Evolutionary conservation across 2,329 filamentous ascomycete species (phyloP).

Genomic region (Apiospora hydei): DNA sequence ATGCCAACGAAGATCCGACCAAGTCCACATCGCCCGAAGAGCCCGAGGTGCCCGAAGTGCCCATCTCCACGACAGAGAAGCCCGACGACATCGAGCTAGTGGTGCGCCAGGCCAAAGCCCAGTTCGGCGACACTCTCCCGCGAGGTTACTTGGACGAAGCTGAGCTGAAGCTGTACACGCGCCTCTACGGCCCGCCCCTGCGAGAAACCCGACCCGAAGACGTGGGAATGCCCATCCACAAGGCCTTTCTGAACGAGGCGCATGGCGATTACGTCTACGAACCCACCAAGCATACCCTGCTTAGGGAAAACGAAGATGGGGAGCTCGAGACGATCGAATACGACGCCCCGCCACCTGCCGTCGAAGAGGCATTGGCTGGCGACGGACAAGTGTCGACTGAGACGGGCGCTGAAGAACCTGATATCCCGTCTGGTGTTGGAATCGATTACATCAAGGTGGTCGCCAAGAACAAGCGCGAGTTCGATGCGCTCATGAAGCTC

Average conservation of each 20-base stretch:
- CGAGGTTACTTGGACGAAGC: constrained; percentile 71
- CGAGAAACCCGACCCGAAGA: constrained; percentile 67
- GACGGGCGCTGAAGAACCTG: constrained; percentile 29
- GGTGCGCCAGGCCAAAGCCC: constrained; percentile 75
- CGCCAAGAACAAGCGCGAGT: constrained; percentile 63
- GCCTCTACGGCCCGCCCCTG: constrained; percentile 80
- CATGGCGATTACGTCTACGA: constrained; percentile 31
- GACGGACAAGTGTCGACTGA: constrained; percentile 35
- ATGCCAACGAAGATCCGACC: constrained; percentile 32
- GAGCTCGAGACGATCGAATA: constrained; percentile 68
- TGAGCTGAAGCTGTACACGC: constrained; percentile 78
- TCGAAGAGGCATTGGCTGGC: background rate
- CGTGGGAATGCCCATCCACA: constrained; percentile 55
- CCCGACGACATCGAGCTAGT: constrained; percentile 61
- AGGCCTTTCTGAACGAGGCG: constrained; percentile 29
- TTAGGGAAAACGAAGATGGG: constrained; percentile 64
- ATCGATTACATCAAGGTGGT: constrained; percentile 54
- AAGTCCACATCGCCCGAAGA: constrained; percentile 26
- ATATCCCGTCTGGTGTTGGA: constrained; percentile 43
- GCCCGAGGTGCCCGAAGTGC: constrained; percentile 9
- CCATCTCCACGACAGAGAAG: background rate
- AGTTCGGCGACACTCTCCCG: constrained; percentile 80
- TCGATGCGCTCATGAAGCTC: constrained; percentile 59
- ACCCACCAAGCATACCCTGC: constrained; percentile 52
- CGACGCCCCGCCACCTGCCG: constrained; percentile 26